These are phyloP conservation scores for Phlebopus sp. DNA, from an alignment of 1,284 basidiomycete species.

Conservation along the genomic window DNA sequence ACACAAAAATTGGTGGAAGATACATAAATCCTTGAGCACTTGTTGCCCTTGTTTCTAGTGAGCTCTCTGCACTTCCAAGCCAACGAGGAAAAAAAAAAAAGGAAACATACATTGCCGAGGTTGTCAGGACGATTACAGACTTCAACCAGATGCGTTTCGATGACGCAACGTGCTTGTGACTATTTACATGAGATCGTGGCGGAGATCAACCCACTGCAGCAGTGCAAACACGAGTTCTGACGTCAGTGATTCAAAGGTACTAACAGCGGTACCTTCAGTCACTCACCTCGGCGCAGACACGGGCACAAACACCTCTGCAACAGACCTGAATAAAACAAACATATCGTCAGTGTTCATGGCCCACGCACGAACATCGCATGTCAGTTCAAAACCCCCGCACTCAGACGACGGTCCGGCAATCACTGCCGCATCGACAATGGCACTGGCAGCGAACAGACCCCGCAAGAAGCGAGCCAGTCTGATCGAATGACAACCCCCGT, in stretches of 20 bases:
- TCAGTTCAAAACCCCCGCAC: conserved; percentile 9
- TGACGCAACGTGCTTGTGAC: conserved; percentile 29
- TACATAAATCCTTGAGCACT: background rate
- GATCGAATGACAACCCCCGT: conserved; percentile 5
- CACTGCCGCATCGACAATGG: conserved; percentile 4
- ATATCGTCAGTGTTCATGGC: conserved; percentile 15
- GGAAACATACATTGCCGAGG: conserved; percentile 3
- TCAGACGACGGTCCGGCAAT: conserved; percentile 15
- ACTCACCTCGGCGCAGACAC: conserved; percentile 73
- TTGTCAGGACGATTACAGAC: conserved; percentile 32
- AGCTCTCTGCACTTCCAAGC: too few relatives aligned
- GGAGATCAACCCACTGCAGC: conserved; percentile 45
- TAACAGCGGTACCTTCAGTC: conserved; percentile 22
- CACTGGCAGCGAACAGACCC: conserved; percentile 3
- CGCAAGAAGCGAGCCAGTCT: conserved; percentile 1
- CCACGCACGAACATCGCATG: conserved; percentile 14
- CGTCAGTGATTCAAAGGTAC: conserved; percentile 22
- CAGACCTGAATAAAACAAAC: conserved; percentile 42
- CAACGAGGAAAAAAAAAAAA: background rate
- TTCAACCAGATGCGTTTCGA: background rate
- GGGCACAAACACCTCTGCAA: conserved; percentile 82
- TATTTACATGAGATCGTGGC: conserved; percentile 43
- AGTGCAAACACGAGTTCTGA: conserved; percentile 18
- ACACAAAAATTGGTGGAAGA: background rate
- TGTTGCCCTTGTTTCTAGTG: background rate